Conservation (phyloP, 1,284 basidiomycete genomes). For the Malassezia brasiliensis region DNA sequence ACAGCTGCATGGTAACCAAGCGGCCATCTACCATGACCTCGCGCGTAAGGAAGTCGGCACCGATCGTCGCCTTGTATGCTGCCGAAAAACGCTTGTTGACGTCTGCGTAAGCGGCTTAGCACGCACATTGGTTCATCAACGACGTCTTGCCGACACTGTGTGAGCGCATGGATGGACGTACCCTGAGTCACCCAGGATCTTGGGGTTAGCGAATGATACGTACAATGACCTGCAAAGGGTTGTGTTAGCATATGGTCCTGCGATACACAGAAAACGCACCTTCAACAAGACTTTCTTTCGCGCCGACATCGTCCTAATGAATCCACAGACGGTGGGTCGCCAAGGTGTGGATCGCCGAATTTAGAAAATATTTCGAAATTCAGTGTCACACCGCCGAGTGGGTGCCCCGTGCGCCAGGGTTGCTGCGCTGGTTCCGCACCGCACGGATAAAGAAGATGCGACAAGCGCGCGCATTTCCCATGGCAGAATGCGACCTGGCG, state of each 20-base stretch:
- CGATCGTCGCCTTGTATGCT: constrained; percentile 71
- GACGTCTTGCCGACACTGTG: constrained; percentile 95
- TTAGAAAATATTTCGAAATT: neutral
- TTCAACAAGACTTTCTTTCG: constrained; percentile 77
- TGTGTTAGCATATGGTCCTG: neutral
- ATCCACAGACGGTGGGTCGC: neutral
- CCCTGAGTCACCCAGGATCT: constrained; percentile 45
- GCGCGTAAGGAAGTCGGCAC: constrained; percentile 65
- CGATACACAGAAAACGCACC: constrained; percentile 51
- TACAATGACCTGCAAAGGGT: constrained; percentile 31
- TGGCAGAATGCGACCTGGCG: no score
- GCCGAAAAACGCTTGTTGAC: constrained; percentile 99
- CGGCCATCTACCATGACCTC: constrained; percentile 98
- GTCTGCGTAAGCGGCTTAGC: constrained; percentile 49
- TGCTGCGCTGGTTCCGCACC: no score
- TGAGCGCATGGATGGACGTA: constrained; percentile 6
- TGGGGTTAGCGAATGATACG: constrained; percentile 9
- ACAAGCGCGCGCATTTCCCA: no score
- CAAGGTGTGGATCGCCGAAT: neutral
- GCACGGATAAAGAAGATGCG: no score
- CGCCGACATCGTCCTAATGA: constrained; percentile 51
- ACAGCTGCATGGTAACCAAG: constrained; percentile 95
- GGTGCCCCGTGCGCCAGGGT: neutral
- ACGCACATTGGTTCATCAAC: constrained; percentile 86
- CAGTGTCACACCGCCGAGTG: neutral